These are phyloP conservation scores for Tylopilus rubrobrunneus DNA, from an alignment of 768 basidiomycete species.

Conservation along the genomic window DNA sequence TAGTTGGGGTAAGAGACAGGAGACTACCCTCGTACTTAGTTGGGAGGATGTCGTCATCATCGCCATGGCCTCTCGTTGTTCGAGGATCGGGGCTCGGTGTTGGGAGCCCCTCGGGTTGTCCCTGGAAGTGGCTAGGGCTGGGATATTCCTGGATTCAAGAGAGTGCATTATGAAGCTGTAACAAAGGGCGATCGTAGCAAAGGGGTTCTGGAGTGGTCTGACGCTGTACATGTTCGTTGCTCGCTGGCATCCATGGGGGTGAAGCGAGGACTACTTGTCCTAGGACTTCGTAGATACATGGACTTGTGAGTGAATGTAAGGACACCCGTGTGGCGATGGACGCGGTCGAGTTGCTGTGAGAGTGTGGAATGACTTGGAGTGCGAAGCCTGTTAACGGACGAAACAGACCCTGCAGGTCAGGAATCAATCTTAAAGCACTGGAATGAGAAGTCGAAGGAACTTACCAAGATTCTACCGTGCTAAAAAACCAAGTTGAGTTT, in stretches of 20 bases:
- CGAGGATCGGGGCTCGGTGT: constrained; percentile 9
- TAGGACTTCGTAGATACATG: constrained; percentile 21
- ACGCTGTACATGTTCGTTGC: constrained; percentile 20
- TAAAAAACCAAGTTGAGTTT: too few relatives aligned
- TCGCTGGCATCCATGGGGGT: constrained; percentile 30
- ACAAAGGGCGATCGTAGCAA: constrained; percentile 26
- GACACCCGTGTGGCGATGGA: constrained; percentile 14
- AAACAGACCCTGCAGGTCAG: too few relatives aligned
- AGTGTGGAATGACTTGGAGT: constrained; percentile 14
- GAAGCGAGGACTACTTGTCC: constrained; percentile 14
- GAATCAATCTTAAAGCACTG: too few relatives aligned
- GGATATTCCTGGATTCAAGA: constrained; percentile 11
- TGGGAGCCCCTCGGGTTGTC: constrained; percentile 7
- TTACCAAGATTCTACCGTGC: too few relatives aligned
- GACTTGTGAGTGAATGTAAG: constrained; percentile 23
- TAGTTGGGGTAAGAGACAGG: too few relatives aligned
- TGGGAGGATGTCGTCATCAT: constrained; percentile 15
- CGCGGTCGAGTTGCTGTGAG: constrained; percentile 18
- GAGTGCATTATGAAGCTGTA: too few relatives aligned
- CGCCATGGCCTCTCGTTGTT: constrained; percentile 15
- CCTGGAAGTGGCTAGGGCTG: constrained; percentile 4
- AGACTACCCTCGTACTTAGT: constrained; percentile 31
- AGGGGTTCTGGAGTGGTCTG: constrained; percentile 19
- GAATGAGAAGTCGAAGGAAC: too few relatives aligned
- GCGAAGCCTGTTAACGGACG: too few relatives aligned